Evolutionary conservation across 345 rosid species (phyloP), one percentile per base, ranked within the genome.

Genomic region (Acer yangbiense): DNA sequence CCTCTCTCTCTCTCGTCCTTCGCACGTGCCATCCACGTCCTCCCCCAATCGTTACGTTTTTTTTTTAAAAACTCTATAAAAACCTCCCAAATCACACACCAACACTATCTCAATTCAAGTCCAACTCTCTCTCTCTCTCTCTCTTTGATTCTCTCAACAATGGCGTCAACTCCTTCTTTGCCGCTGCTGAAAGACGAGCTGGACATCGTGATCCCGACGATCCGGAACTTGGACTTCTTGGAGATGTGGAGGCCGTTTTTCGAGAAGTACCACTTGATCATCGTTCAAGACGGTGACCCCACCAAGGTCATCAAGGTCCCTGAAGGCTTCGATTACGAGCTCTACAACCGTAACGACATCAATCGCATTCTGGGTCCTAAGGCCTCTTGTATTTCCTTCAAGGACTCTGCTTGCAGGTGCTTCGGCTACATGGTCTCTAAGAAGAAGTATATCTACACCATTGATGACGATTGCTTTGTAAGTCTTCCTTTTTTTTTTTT

Each of bases 381-480:
- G 84, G 96, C 98, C n/a, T 84, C 82, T 44, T 91, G 95, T 65
- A 91, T 91, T 69, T 91, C 95, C 27, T 91, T 83, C 82, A 88
- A 89, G 81, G 95, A 91, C 73, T 88, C 91, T 68, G 93, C 90
- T 57, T 91, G 95, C 64, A 79, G 95, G 21, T 91, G 93, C 83
- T 93, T 93, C 23, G 98, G 98, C 8, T 93, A 68, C 85, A 83
- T 93, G 93, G 89, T 91, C 21, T 93, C 98, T 66, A 90, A 93
- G 82, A 93, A 91, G 89, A 93, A 93, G 85, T 93, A 93, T 77
- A 82, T 93, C 83, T 93, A 78, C 83, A 93, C 98, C 76, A 93
- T 93, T 77, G 98, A 93, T 68, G 98, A 93, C 79, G 98, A 93
- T 77, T 93, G 98, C 88, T 93, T 91, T 81, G 98, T 93, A 85